A percentile compares a stretch with the other conserved stretches of the same genome.
Conservation (phyloP, 164 flowering plant genomes). For the Chimonanthus salicifolius region DNA sequence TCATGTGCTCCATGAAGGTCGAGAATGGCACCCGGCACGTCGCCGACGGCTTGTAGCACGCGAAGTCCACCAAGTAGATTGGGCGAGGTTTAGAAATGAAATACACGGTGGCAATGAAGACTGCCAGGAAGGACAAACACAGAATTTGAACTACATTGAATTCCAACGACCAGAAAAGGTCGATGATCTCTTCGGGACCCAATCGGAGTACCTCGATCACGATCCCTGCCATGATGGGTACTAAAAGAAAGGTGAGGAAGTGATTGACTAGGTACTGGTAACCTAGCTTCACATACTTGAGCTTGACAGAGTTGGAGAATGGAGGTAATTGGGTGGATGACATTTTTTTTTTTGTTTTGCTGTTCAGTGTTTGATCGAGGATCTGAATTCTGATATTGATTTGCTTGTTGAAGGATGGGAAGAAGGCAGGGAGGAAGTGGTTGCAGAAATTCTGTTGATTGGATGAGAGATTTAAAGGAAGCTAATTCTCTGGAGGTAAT, state of each 20-base stretch:
- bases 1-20: slow-evolving; percentile 56
- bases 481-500: background rate
- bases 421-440: background rate
- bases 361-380: background rate
- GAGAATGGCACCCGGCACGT: slow-evolving; percentile 55
- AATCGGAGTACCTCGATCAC: slow-evolving; percentile 28
- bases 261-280: slow-evolving; percentile 60
- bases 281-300: slow-evolving; percentile 62
- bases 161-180: slow-evolving; percentile 29
- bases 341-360: background rate
- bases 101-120: slow-evolving; percentile 36
- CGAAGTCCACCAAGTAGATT: slow-evolving; percentile 50
- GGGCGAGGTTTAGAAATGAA: slow-evolving; percentile 49
- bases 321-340: slow-evolving; percentile 29
- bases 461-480: background rate
- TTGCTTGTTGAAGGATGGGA: background rate
- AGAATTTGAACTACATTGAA: slow-evolving; percentile 38
- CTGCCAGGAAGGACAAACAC: slow-evolving; percentile 33
- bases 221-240: slow-evolving; percentile 36
- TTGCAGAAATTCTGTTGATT: background rate
- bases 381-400: background rate
- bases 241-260: slow-evolving; percentile 36
- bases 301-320: slow-evolving; percentile 48
- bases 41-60: slow-evolving; percentile 48
- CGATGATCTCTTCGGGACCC: slow-evolving; percentile 42